phyloP scores from a whole-genome alignment of 106 monocot species.

The Xerophyta viscosa region DNA sequence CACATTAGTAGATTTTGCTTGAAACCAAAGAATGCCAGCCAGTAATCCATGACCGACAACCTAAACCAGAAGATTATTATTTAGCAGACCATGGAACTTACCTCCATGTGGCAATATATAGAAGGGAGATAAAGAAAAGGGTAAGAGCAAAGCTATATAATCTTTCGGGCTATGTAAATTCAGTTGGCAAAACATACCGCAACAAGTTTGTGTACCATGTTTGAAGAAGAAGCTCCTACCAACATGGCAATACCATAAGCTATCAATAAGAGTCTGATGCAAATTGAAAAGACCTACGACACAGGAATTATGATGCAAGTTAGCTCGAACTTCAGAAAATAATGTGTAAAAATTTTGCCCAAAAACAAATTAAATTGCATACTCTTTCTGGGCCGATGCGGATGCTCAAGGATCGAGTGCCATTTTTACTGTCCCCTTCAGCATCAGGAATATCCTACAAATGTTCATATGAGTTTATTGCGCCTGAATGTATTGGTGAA shows the following conservation, averaged over 20 bases:
- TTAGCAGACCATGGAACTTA: too few relatives aligned
- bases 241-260: conserved; percentile 39
- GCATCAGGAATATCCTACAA: conserved; percentile 58
- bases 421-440: conserved; percentile 38
- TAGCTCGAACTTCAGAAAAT: too few relatives aligned
- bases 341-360: too few relatives aligned
- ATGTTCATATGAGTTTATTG: too few relatives aligned
- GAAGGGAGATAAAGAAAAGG: too few relatives aligned
- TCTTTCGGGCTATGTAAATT: background rate
- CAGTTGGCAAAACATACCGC: conserved; percentile 10
- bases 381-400: conserved; percentile 39
- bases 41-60: conserved; percentile 35
- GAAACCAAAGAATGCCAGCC: conserved; percentile 21
- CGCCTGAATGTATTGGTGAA: too few relatives aligned
- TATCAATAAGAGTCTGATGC: conserved; percentile 28
- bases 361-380: too few relatives aligned
- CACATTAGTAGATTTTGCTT: conserved; percentile 12
- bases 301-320: too few relatives aligned
- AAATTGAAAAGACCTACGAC: conserved; percentile 57
- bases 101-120: background rate
- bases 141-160: too few relatives aligned
- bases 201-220: conserved; percentile 14
- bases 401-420: conserved; percentile 47
- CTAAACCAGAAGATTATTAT: conserved; percentile 5
- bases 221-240: conserved; percentile 31